Conservation (phyloP, 768 basidiomycete species). For the Rhodosporidiobolus odoratus region DNA sequence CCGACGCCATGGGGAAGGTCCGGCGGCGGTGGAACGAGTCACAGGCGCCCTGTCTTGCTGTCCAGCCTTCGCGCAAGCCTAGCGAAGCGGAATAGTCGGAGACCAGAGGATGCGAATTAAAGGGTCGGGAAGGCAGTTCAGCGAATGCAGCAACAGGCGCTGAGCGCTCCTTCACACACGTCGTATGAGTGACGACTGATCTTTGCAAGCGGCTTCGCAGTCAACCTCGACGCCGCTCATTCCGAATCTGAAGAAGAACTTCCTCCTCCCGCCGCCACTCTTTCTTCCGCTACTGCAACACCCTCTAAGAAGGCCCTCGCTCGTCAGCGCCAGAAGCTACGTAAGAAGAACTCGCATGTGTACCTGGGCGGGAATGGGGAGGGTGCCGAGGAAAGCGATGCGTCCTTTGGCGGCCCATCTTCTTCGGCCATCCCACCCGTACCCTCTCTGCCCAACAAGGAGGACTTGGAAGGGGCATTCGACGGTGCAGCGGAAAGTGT, state of each 20-base stretch:
- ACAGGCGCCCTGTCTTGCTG: too few relatives aligned
- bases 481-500: constrained; percentile 8
- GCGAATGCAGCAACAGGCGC: not conserved
- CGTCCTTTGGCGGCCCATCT: constrained; percentile 6
- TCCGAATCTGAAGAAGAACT: constrained; percentile 25
- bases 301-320: constrained; percentile 33
- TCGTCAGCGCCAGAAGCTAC: constrained; percentile 27
- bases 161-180: too few relatives aligned
- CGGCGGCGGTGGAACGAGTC: too few relatives aligned
- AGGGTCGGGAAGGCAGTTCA: not conserved
- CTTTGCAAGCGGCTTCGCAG: not conserved
- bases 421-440: constrained; percentile 19
- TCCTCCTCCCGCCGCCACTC: constrained; percentile 4
- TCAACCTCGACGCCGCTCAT: constrained; percentile 14
- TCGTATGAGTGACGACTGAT: too few relatives aligned
- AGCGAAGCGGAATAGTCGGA: too few relatives aligned
- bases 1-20: too few relatives aligned
- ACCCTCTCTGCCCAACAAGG: constrained; percentile 3
- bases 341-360: constrained; percentile 24
- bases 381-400: constrained; percentile 14
- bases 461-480: not conserved
- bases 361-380: constrained; percentile 3
- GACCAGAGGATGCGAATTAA: too few relatives aligned
- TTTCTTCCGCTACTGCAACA: not conserved
- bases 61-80: too few relatives aligned